Evolutionary conservation across 495 filamentous ascomycete genomes (phyloP).

Genomic region (Talaromyces ruber): DNA sequence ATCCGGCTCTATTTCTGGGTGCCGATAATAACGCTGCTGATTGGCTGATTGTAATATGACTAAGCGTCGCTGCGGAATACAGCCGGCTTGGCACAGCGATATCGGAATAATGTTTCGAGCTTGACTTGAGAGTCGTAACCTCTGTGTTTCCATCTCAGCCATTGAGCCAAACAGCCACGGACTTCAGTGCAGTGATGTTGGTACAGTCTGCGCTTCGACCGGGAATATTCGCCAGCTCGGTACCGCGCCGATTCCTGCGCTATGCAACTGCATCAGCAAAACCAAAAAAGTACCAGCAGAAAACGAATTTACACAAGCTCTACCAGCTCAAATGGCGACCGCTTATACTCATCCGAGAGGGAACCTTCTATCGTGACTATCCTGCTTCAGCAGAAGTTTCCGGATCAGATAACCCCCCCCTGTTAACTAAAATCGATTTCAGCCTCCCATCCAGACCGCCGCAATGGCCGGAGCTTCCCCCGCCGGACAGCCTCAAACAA

Average conservation of each 20-base stretch:
- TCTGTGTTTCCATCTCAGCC: too few relatives aligned
- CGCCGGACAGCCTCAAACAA: background rate
- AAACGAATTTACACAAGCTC: background rate
- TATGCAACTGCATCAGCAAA: background rate
- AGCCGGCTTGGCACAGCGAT: background rate
- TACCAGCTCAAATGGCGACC: conserved; percentile 23
- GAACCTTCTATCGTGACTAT: conserved; percentile 74
- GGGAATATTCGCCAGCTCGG: background rate
- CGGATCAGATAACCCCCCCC: conserved; percentile 38
- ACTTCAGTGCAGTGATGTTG: background rate
- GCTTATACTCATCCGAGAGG: conserved; percentile 64
- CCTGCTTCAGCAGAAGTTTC: conserved; percentile 40
- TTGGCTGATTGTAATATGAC: background rate
- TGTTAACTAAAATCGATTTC: conserved; percentile 64
- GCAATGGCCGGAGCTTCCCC: background rate
- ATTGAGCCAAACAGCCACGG: background rate
- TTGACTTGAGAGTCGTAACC: too few relatives aligned
- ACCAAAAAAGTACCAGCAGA: background rate
- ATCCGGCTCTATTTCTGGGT: background rate
- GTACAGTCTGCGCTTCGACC: background rate
- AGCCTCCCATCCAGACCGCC: conserved; percentile 24
- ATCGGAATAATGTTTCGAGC: background rate
- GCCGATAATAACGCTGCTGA: background rate
- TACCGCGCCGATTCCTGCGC: background rate
- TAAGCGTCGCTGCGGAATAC: background rate